Evolutionary conservation across 1,284 basidiomycete species (phyloP).

Genomic region (Irpex lacteus): DNA sequence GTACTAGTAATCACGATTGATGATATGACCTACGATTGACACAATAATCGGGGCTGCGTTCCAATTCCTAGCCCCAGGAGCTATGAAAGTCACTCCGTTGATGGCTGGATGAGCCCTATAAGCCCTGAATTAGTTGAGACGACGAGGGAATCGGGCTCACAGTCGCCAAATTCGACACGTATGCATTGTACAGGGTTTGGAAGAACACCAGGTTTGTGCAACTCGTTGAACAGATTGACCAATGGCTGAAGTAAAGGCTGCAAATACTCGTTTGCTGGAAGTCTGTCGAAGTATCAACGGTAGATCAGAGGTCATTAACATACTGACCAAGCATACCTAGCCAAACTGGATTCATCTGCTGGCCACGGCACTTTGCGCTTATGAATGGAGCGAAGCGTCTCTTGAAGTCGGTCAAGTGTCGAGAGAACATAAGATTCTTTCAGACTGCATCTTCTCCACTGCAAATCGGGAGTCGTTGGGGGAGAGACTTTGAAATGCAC

Average conservation of each 20-base stretch:
- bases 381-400: constrained; percentile 7
- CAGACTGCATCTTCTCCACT: neutral
- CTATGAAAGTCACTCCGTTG: neutral
- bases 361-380: neutral
- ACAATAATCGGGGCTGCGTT: neutral
- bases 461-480: neutral
- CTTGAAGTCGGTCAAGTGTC: neutral
- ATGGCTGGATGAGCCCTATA: neutral
- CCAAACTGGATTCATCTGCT: neutral
- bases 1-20: neutral
- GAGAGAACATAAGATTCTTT: neutral
- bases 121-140: neutral
- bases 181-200: constrained; percentile 1
- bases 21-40: neutral
- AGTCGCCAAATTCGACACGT: neutral
- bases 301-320: neutral
- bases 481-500: neutral
- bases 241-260: constrained; percentile 2
- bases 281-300: neutral
- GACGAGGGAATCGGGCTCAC: constrained; percentile 1
- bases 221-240: constrained; percentile 1
- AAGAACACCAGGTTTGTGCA: neutral
- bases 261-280: neutral
- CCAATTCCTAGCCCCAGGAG: neutral
- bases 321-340: neutral